phyloP scores from a whole-genome alignment of 2,329 filamentous ascomycete species.

The Epichloe gansuensis region DNA sequence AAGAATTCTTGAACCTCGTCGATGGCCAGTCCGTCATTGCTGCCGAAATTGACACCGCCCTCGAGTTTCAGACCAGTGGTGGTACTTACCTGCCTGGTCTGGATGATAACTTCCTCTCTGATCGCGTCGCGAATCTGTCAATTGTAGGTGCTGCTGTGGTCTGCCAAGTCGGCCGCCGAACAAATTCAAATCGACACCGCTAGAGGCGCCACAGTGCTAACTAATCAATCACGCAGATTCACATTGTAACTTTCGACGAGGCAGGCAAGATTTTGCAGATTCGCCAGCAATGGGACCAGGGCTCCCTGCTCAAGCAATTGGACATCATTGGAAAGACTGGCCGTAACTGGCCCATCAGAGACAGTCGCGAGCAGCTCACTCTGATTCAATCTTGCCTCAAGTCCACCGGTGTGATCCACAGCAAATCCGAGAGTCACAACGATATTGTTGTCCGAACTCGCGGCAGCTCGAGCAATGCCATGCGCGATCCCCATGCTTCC shows the following conservation, averaged over 20 bases:
- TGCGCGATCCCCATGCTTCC: conserved; percentile 56
- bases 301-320: conserved; percentile 79
- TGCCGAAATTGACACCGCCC: conserved; percentile 68
- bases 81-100: conserved; percentile 79
- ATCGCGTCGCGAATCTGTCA: conserved; percentile 65
- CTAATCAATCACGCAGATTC: conserved; percentile 44
- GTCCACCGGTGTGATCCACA: conserved; percentile 26
- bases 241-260: conserved; percentile 75
- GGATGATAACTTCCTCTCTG: conserved; percentile 87
- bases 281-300: conserved; percentile 91
- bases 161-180: background rate
- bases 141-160: conserved; percentile 51
- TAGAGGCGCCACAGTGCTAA: background rate
- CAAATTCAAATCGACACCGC: background rate
- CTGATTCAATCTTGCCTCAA: conserved; percentile 55
- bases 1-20: conserved; percentile 62
- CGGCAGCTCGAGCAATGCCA: conserved; percentile 39
- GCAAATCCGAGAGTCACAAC: conserved; percentile 21
- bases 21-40: conserved; percentile 63
- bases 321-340: conserved; percentile 85
- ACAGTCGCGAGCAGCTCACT: conserved; percentile 71
- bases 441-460: conserved; percentile 33
- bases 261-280: conserved; percentile 74
- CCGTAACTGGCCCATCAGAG: conserved; percentile 89
- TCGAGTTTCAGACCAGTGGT: conserved; percentile 73